These are phyloP conservation scores for Graphilbum fragrans DNA, from an alignment of 2,329 filamentous ascomycete species.

Conservation along the genomic window DNA sequence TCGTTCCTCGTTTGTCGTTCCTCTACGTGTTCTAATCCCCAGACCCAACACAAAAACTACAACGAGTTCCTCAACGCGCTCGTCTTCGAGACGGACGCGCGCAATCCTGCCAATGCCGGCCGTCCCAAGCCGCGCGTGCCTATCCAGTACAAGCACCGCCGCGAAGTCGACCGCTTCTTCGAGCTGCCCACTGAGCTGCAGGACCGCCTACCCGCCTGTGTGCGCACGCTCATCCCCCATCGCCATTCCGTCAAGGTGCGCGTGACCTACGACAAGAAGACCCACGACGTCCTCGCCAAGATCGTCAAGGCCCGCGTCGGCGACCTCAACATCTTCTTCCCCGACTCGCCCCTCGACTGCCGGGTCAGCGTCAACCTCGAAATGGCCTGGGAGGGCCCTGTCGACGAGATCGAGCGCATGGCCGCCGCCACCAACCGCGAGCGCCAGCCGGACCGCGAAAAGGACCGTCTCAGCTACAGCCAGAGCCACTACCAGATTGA, in stretches of 20 bases:
- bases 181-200: constrained; percentile 52
- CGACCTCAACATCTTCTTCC: constrained; percentile 80
- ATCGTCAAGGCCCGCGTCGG: constrained; percentile 87
- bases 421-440: constrained; percentile 23
- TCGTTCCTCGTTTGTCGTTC: background rate
- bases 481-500: constrained; percentile 86
- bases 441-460: constrained; percentile 52
- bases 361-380: constrained; percentile 91
- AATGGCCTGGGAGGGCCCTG: constrained; percentile 68
- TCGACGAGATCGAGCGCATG: constrained; percentile 38
- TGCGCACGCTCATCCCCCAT: constrained; percentile 47
- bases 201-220: constrained; percentile 49
- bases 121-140: constrained; percentile 38
- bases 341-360: constrained; percentile 69
- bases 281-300: constrained; percentile 53
- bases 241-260: constrained; percentile 52
- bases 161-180: constrained; percentile 80
- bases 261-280: constrained; percentile 66
- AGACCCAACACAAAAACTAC: constrained; percentile 70
- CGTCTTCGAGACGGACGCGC: constrained; percentile 45
- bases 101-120: constrained; percentile 32
- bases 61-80: constrained; percentile 75
- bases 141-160: constrained; percentile 70
- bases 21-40: constrained; percentile 2
- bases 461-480: constrained; percentile 84